Evolutionary conservation across 106 monocot genomes (phyloP), one percentile per base, ranked within the genome.

Genomic region (Posidonia australis): DNA sequence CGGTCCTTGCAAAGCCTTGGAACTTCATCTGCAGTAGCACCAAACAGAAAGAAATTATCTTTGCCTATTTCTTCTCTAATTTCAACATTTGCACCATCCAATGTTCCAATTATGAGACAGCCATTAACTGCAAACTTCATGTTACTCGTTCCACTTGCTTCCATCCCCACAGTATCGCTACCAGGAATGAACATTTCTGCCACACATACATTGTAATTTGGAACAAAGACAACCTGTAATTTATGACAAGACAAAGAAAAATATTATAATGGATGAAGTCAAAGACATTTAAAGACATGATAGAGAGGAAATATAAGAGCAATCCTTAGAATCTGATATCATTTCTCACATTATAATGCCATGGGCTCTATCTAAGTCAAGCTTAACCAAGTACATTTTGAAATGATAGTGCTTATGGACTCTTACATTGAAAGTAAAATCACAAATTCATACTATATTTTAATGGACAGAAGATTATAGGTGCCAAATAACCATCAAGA

Each of bases 61-160:
- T 76, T 83, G 12, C 88, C 88, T 44, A 93, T 86, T 48, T 88
- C 88, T 64, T 93, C 93, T 77, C 88, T 85, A 21, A 93, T 93
- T 59, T 93, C 93, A 60, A 93, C 88, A 79, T 93, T 93, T 62
- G 88, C 93, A 70, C 93, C 88, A 70, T 93, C 93, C 29, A 93
- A 52, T 24, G 93, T 93, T 31, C 93, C 93, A 65, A 93, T 88
- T 64, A 93, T 93, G 14, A 93, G 43, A 64, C 93, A 93, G 7
- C 93, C 93, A 81, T 93, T 93, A 19, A 93, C 67, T 16, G 93
- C 80, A 70, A 93, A 93, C 67, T 93, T 93, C 93, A 93, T 93
- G 74, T 93, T 93, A 65, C 93, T 88, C 10, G 93, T 93, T 28
- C 93, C 88, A 36, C 92, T 93, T 44, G 92, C 92, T 68, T 93